Percentiles rank a stretch among this genome's conserved stretches.
Conservation (phyloP, 768 basidiomycete genomes). For the Suillus ampliporus region DNA sequence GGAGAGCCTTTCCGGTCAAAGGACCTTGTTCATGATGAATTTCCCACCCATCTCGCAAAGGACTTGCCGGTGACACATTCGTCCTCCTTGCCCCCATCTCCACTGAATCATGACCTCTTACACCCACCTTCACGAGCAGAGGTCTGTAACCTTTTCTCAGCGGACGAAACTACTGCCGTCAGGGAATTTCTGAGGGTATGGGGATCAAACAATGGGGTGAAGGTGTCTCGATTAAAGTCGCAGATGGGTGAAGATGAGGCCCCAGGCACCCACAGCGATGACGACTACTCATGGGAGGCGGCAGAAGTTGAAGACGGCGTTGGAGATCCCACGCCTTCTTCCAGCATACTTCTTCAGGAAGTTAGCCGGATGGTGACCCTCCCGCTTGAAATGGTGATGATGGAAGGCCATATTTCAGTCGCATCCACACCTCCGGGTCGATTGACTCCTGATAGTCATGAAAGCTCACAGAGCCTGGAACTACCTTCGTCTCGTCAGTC, state of each 20-base stretch:
- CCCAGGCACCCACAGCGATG: slow-evolving; percentile 2
- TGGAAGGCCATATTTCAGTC: slow-evolving; percentile 3
- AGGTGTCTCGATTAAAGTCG: slow-evolving; percentile 17
- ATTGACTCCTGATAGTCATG: neutral
- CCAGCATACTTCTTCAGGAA: slow-evolving; percentile 36
- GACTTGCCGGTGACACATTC: neutral
- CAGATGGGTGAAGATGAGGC: slow-evolving; percentile 7
- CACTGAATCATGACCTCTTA: slow-evolving; percentile 3
- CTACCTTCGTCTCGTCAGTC: neutral
- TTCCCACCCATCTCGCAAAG: neutral
- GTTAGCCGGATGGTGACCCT: slow-evolving; percentile 39
- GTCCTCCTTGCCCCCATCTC: neutral
- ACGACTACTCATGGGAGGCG: slow-evolving; percentile 25
- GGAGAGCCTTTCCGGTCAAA: neutral
- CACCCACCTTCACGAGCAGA: slow-evolving; percentile 10
- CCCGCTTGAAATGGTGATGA: slow-evolving; percentile 2
- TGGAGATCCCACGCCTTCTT: slow-evolving; percentile 23
- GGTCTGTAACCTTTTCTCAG: slow-evolving; percentile 9
- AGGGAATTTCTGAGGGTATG: slow-evolving; percentile 23
- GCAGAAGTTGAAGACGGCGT: slow-evolving; percentile 8
- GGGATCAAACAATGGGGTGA: slow-evolving; percentile 16
- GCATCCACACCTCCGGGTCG: slow-evolving; percentile 2
- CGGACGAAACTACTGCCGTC: slow-evolving; percentile 20
- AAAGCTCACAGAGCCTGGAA: neutral
- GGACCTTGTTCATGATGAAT: neutral